Conservation (phyloP, 805 yeast species). For the Ogataea trehaloabstinens region DNA sequence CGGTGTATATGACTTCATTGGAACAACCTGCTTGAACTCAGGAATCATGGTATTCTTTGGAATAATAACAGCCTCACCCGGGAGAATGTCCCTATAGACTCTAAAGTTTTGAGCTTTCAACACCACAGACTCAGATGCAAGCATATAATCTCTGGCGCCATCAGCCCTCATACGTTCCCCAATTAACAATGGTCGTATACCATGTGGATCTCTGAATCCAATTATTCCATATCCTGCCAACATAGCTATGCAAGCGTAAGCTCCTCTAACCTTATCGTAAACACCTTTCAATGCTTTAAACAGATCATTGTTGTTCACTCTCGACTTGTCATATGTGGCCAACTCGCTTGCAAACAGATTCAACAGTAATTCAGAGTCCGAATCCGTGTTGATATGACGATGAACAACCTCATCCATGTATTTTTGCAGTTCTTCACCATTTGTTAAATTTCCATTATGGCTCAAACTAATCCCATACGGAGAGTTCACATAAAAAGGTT, state of each 20-base stretch:
- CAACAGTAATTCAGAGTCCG: constrained; percentile 87
- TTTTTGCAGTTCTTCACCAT: constrained; percentile 70
- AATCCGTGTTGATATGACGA: constrained; percentile 95
- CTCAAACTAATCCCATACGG: constrained; percentile 91
- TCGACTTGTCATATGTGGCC: constrained; percentile 85
- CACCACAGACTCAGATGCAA: constrained; percentile 94
- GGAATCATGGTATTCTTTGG: constrained; percentile 72
- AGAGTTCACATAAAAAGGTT: constrained; percentile 95
- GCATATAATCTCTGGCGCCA: constrained; percentile 83
- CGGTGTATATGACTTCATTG: constrained; percentile 78
- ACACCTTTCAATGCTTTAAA: constrained; percentile 85
- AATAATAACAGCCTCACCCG: constrained; percentile 96
- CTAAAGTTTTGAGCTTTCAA: constrained; percentile 86
- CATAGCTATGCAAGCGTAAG: constrained; percentile 95
- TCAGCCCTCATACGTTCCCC: constrained; percentile 76
- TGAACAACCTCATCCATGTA: constrained; percentile 92
- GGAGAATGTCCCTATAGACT: constrained; percentile 76
- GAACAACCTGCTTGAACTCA: constrained; percentile 83
- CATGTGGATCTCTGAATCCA: constrained; percentile 97
- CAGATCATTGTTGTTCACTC: constrained; percentile 88
- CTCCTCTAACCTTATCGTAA: constrained; percentile 81
- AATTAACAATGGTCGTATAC: constrained; percentile 84
- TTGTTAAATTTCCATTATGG: constrained; percentile 94
- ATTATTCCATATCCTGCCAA: constrained; percentile 93
- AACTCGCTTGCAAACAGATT: constrained; percentile 91